These are phyloP conservation scores for Calonectria multiphialidica DNA, from an alignment of 2,329 filamentous ascomycete species.

Conservation along the genomic window DNA sequence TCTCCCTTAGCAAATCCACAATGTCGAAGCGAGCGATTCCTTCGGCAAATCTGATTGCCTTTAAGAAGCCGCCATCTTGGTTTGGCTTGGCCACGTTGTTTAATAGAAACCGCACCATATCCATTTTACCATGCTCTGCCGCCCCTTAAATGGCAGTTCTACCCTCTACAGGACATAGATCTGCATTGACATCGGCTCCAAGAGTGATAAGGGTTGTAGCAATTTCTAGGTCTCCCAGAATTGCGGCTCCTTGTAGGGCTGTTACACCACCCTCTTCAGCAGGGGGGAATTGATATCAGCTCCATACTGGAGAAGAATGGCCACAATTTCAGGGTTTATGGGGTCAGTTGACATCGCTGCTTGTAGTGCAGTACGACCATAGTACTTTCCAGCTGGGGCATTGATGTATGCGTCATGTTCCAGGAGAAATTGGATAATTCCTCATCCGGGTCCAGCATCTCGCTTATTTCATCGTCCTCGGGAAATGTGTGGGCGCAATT, in stretches of 20 bases:
- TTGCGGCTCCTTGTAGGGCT: constrained; percentile 11
- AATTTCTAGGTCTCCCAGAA: neutral
- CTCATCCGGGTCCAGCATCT: too few species aligned
- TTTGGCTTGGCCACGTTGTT: neutral
- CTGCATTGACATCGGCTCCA: neutral
- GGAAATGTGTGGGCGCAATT: too few species aligned
- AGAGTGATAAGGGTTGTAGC: neutral
- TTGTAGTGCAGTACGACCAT: constrained; percentile 6
- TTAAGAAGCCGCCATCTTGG: neutral
- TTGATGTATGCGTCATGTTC: neutral
- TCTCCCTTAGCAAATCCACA: neutral
- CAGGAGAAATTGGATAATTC: neutral
- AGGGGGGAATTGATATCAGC: constrained; percentile 13
- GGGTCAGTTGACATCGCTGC: neutral
- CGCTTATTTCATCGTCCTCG: too few species aligned
- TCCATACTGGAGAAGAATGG: neutral
- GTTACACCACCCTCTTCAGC: neutral
- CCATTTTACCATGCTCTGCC: constrained; percentile 18
- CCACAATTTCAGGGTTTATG: neutral
- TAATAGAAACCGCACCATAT: constrained; percentile 12
- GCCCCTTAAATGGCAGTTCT: constrained; percentile 18
- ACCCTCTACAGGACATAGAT: neutral
- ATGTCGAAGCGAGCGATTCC: neutral
- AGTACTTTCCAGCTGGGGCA: neutral
- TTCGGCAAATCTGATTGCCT: constrained; percentile 5